Conservation (phyloP, 163 green algal species). For the Chlorella variabilis region DNA sequence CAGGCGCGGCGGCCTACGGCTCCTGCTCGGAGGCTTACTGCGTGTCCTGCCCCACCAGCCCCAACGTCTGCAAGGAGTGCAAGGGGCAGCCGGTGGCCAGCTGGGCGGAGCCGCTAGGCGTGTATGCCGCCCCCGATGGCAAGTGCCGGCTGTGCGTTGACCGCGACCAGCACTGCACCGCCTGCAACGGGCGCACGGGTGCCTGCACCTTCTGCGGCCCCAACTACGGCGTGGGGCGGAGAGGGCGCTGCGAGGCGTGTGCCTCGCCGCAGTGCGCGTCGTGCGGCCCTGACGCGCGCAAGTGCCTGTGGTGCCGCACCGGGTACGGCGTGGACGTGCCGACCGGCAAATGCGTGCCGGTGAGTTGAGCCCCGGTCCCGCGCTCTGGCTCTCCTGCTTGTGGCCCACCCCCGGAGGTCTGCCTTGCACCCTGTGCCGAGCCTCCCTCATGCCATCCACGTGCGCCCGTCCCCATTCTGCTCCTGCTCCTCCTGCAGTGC, state of each 20-base stretch:
- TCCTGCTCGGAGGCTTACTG: constrained; percentile 3
- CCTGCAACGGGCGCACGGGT: neutral
- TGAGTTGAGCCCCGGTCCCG: neutral
- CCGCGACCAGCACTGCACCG: neutral
- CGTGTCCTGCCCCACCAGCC: neutral
- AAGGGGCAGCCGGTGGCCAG: neutral
- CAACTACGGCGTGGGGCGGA: neutral
- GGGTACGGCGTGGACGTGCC: neutral
- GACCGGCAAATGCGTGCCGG: neutral
- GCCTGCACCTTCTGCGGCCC: neutral
- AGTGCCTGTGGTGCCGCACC: neutral
- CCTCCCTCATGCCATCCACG: too few species aligned
- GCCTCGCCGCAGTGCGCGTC: neutral
- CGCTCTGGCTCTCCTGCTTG: neutral
- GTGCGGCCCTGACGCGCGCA: neutral
- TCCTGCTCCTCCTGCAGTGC: too few species aligned
- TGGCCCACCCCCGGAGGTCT: neutral
- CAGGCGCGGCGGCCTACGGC: neutral
- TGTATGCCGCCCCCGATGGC: neutral
- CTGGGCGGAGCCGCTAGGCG: neutral
- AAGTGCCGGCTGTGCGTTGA: neutral
- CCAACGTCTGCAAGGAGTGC: neutral
- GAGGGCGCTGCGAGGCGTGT: neutral
- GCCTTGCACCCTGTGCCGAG: neutral
- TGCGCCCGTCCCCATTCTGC: too few species aligned